Base-by-base conservation (phyloP, 1,139 yeast species). In the Candida sanyaensis region DNA sequence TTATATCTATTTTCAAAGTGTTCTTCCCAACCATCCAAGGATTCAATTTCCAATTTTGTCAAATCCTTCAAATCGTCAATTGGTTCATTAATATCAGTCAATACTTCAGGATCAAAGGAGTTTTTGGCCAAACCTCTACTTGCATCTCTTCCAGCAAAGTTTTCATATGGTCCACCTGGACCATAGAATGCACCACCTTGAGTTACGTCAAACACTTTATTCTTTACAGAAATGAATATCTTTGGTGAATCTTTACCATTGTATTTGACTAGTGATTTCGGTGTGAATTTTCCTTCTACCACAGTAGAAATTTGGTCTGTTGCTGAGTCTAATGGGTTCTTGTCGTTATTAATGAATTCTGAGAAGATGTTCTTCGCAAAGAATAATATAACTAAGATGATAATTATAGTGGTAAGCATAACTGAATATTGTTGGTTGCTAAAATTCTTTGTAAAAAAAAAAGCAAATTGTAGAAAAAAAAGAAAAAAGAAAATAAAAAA, bases 111-210 rank as follows among this genome's bases (percentile, higher is more conserved):
- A 45, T 93, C 98, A 69, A 93, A 93, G 31, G 96, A 88, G 66
- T 92, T 93, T 60, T 81, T 75, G 1, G 98, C 97, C 53, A 93
- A 78, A 0, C 99, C 99, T 55, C 99, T 75, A 2, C 96, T 87
- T 2, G 99, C 98, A 68, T 93, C 99, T 56, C 90, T 86, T 3
- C 99, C 99, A 1, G 98, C 98, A 74, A 93, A 93, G 63, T 90
- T 91, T 49, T 88, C 86, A 66, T 93, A 93, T 0, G 98, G 96
- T 0, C 98, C 97, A 23, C 95, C 91, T 3, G 99, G 99, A 0
- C 99, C 99, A 63, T 95, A 93, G 63, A 93, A 93, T 45, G 83
- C 78, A 53, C 91, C 81, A 0, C 97, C 97, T 24, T 77, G 75
- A 9, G 89, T 74, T 26, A 91, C 97, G 62, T 93, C 97, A 62